Percentiles rank a stretch among this genome's conserved stretches.
Evolutionary conservation across 345 rosid genomes (phyloP).

Genomic region (Dimocarpus longan): DNA sequence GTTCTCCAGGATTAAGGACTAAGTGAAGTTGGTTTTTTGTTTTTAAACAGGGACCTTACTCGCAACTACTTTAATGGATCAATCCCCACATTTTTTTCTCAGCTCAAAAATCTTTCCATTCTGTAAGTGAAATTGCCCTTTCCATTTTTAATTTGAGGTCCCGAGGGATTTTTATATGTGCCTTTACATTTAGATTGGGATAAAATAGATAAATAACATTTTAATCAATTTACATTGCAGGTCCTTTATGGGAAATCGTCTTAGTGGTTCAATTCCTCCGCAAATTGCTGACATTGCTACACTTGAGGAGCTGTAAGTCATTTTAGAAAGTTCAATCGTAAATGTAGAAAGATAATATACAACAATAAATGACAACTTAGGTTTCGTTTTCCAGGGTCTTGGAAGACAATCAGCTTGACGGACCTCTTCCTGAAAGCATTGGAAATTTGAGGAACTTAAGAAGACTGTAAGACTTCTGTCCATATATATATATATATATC

Average conservation of each 20-base stretch:
- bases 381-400: constrained; percentile 48
- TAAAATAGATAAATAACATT: background rate
- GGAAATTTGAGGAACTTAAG: constrained; percentile 59
- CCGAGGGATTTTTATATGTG: background rate
- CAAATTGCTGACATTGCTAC: constrained; percentile 59
- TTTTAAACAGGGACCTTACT: constrained; percentile 58
- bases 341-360: background rate
- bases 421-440: constrained; percentile 59
- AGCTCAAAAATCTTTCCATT: constrained; percentile 45
- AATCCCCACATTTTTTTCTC: constrained; percentile 58
- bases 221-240: constrained; percentile 33
- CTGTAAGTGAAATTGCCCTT: background rate
- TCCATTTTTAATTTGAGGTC: background rate
- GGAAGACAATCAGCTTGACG: constrained; percentile 63
- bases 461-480: constrained; percentile 48
- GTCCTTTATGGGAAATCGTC: constrained; percentile 59
- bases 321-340: background rate
- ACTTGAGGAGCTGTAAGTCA: constrained; percentile 61
- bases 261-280: constrained; percentile 62
- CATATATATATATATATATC: background rate
- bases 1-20: background rate
- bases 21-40: background rate
- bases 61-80: constrained; percentile 76
- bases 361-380: constrained; percentile 12
- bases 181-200: background rate